Base-by-base conservation (phyloP, 495 filamentous ascomycete species). In the Thermothielavioides terrestris region DNA sequence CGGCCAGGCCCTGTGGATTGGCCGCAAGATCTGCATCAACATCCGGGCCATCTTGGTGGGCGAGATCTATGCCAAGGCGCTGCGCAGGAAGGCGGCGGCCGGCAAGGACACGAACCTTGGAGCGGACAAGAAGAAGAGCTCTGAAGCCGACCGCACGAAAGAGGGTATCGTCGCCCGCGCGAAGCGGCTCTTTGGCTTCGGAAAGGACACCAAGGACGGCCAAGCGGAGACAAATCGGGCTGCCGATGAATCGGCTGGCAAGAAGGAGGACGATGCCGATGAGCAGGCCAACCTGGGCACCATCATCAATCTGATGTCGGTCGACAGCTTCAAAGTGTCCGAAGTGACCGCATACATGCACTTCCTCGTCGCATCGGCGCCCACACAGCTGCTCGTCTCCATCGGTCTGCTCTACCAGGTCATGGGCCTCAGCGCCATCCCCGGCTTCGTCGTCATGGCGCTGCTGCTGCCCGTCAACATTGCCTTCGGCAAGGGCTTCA, bases 291-390 rank as follows among this genome's bases (percentile, higher is more conserved):
- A 94, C 55, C 74, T 89, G 48, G 94, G 94, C 49, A 92, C 90
- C 20, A 95, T 99, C 62, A 97, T 97, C 69, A 99, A 97, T 62
- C 68, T 99, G 54, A 99, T 99, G 94, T 80, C 94, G 9, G 94
- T 99, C 46, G 94, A 99, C 74, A 95, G 92, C 27, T 96, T 96
- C 78, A 99, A 99, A 69, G 86, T 97, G 42, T 87, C 87, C 46
- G 90, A 96, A 65, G 82, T 92, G 42, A 86, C 86, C 41, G 85
- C 90, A 0, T 99, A 96, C 60, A 67, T 95, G 38, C 90, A 96
- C 63, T 95, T 90, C 64, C 69, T 96, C 39, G 86, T 86, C 76
- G 89, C 86, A 0, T 82, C 82, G 54, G 85, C 89, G 7, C 90
- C 90, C 0, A 82, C 92, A 17, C 86, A 94, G 64, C 75, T 95